Conservation (phyloP, 192 early-diverging fungal genomes). For the Paraglomus brasilianum region DNA sequence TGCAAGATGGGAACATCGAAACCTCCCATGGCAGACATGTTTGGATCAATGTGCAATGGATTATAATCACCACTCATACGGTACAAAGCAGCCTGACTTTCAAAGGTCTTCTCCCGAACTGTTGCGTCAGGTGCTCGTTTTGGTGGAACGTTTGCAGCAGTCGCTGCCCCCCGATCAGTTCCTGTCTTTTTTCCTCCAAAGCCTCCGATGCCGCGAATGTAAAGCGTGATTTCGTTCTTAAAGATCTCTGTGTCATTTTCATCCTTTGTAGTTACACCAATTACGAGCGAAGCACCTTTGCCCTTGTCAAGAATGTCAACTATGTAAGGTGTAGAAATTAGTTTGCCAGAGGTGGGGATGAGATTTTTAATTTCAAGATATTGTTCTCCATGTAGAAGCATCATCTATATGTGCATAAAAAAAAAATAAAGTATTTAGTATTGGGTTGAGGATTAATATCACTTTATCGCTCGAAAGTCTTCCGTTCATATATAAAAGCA, state of each 20-base stretch:
- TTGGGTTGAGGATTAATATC: too few species aligned
- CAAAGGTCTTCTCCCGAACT: conserved; percentile 80
- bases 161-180: conserved; percentile 72
- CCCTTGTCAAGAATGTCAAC: conserved; percentile 98
- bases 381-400: conserved; percentile 99
- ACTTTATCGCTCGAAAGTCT: too few species aligned
- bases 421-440: conserved; percentile 42
- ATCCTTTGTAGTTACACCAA: conserved; percentile 83
- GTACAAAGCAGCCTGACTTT: conserved; percentile 95
- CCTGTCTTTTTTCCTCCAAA: conserved; percentile 81
- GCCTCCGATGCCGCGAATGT: conserved; percentile 89
- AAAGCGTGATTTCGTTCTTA: conserved; percentile 88
- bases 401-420: conserved; percentile 58
- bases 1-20: conserved; percentile 98
- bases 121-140: conserved; percentile 82
- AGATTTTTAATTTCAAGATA: conserved; percentile 85
- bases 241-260: conserved; percentile 70
- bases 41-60: conserved; percentile 97
- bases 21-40: conserved; percentile 89
- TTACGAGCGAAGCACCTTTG: conserved; percentile 81
- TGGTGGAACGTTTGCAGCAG: conserved; percentile 78
- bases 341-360: conserved; percentile 79
- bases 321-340: conserved; percentile 73
- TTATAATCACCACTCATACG: conserved; percentile 95
- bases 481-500: not conserved